Base-by-base conservation (phyloP, 2,329 filamentous ascomycete species). In the Colletotrichum liaoningense region DNA sequence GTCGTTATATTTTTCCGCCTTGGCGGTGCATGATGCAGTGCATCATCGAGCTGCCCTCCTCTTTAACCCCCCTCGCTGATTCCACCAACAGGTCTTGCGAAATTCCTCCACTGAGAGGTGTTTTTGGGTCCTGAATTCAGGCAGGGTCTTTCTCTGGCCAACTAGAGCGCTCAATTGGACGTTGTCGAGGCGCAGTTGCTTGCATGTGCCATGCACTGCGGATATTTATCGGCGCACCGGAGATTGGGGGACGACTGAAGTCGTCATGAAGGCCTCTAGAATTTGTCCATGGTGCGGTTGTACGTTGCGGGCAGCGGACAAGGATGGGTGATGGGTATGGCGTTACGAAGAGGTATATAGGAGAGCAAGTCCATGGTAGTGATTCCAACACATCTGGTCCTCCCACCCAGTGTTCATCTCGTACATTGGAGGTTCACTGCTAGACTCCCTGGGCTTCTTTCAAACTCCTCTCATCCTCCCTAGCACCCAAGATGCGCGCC, bases 51-150 rank as follows among this genome's bases (percentile, higher is more conserved):
- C 42, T 22, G 22, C 38, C 30, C 3, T 26, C 5, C 14, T 42
- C 6, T 19, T 8, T 14, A 26, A 26, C 46, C 35, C 11, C 24
- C 46, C 46, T 19, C 7, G 1, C 16, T 12, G 12, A 46, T 35
- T 58, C 22, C 54, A 16, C 69, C 54, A 58, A n/a, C 14, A 42
- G n/a, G 52, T 5, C 14, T 33, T 2, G 19, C 14, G 52, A 30
- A 63, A 52, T 72, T 58, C 65, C 65, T 72, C 69, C 69, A 54
- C 63, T 72, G 19, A 69, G 4, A 38, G n/a, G 12, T n/a, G 26
- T n/a, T 16, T 12, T 11, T 4, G 33, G 4, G 11, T 12, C 35
- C 19, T 42, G 38, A 42, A 5, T 8, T 28, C 11, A 16, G 4
- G 9, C 4, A 22, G 7, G 19, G 4, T 49, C 19, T 49, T 49